Evolutionary conservation across 2,329 filamentous ascomycete species (phyloP), one percentile per base, ranked within the genome.

Genomic region (Ceratocystis cubensis): DNA sequence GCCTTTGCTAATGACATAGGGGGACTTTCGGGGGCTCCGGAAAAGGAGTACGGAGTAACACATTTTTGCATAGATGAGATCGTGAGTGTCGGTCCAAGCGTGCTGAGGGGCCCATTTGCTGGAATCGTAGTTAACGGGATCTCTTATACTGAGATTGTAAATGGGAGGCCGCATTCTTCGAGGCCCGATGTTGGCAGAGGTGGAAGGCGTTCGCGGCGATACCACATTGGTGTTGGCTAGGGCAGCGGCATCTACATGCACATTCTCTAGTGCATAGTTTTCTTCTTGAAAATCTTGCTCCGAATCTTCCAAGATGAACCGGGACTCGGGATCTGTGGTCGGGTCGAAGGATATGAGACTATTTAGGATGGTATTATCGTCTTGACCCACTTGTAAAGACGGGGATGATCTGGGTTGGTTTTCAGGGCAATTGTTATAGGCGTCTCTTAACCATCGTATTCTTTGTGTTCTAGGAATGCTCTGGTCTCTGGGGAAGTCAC

Each of bases 401-500:
- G 65, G 62, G 13, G 61, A 25, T 13, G 63, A 70, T 0, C 71
- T 72, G 1, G 74, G 74, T 22, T 73, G 74, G 66, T 75, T 73
- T 62, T 17, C 64, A 25, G 37, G 57, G 41, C 59, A 70, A 67
- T 71, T 69, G 69, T 75, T 73, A 8, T 65, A n/a, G 33, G 48
- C 33, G 10, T 77, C 78, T 6, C 77, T 78, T 66, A 79, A 76
- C 78, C 79, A 82, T 57, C 79, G 79, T 69, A 81, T 77, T 41
- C 81, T 75, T 70, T 82, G 80, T 53, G 81, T 76, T n/a, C 82
- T 77, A 8, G 84, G 84, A 63, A 86, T 81, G 45, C 82, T 84
- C 74, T 84, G 82, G 71, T 86, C 84, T 53, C 80, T 77, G 2
- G 84, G 84, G 64, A 85, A 81, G 56, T 84, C 80, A 61, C 88